phyloP scores from a whole-genome alignment of 305 asterid species.

The Coffea humblotiana region DNA sequence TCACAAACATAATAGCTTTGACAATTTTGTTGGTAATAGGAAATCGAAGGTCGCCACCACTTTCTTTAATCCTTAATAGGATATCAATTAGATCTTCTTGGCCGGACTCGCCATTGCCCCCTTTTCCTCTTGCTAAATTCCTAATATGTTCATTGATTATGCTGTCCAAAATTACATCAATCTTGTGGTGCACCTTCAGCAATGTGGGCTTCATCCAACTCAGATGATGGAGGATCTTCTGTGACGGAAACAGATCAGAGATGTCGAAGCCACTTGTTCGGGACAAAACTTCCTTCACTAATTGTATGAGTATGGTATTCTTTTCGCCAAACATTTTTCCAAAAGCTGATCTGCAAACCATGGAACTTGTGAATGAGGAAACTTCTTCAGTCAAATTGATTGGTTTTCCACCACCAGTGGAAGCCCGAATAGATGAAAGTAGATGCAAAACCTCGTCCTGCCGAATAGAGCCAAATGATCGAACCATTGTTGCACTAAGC shows the following conservation, averaged over 20 bases:
- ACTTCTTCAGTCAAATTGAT: not conserved
- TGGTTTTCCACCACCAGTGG: not conserved
- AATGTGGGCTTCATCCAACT: not conserved
- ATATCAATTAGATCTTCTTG: too few relatives aligned
- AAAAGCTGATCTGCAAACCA: conserved; percentile 13
- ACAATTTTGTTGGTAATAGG: too few relatives aligned
- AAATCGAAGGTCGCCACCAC: too few relatives aligned
- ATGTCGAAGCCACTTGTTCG: conserved; percentile 2
- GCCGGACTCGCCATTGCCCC: too few relatives aligned
- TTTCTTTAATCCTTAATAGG: too few relatives aligned
- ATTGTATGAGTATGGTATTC: not conserved
- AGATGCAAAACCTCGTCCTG: conserved; percentile 11
- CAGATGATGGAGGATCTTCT: not conserved
- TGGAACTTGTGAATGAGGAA: not conserved
- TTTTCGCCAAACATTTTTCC: not conserved
- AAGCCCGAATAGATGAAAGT: not conserved
- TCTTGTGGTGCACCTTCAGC: not conserved
- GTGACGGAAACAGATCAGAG: conserved; percentile 9
- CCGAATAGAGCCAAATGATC: conserved; percentile 7
- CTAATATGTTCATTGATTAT: conserved; percentile 2
- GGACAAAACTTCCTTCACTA: not conserved
- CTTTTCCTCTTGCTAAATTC: too few relatives aligned
- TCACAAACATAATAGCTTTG: too few relatives aligned
- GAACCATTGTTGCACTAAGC: conserved; percentile 6
- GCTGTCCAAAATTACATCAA: conserved; percentile 3